phyloP scores from a whole-genome alignment of 257 asterid species.

The Nyctanthes arbortristis region DNA sequence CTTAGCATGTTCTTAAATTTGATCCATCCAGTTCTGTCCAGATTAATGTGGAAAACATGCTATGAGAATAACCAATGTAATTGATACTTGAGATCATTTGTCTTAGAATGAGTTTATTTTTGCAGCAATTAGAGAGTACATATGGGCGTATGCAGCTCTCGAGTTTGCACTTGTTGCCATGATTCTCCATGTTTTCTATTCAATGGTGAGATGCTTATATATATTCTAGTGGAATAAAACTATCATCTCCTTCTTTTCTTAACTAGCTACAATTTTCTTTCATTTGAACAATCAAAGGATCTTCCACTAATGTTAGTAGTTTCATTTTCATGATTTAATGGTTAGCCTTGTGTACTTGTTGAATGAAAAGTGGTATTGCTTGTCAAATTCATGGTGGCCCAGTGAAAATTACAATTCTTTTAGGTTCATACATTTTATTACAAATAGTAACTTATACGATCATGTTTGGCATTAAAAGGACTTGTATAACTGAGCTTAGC shows the following conservation, averaged over 20 bases:
- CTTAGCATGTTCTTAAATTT: background rate
- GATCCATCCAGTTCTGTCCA: background rate
- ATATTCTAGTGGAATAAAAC: background rate
- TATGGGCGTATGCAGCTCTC: slow-evolving; percentile 84
- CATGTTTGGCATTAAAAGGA: background rate
- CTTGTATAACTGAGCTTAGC: background rate
- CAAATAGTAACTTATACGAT: background rate
- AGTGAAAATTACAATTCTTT: background rate
- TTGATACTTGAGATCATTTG: slow-evolving; percentile 5
- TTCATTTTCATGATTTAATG: background rate
- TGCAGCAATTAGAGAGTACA: slow-evolving; percentile 78
- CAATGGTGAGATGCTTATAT: slow-evolving; percentile 49
- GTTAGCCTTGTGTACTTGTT: background rate
- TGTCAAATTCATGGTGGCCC: background rate
- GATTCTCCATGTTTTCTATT: slow-evolving; percentile 58
- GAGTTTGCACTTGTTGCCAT: slow-evolving; percentile 74
- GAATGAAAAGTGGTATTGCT: background rate
- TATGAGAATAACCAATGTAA: slow-evolving; percentile 1
- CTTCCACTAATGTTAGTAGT: background rate
- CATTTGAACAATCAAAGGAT: background rate
- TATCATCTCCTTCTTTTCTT: background rate
- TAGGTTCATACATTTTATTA: background rate
- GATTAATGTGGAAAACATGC: background rate
- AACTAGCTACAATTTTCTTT: background rate
- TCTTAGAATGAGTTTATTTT: slow-evolving; percentile 22